phyloP scores from a whole-genome alignment of 1,139 yeast genomes.

The Arxiozyma slooffiae region DNA sequence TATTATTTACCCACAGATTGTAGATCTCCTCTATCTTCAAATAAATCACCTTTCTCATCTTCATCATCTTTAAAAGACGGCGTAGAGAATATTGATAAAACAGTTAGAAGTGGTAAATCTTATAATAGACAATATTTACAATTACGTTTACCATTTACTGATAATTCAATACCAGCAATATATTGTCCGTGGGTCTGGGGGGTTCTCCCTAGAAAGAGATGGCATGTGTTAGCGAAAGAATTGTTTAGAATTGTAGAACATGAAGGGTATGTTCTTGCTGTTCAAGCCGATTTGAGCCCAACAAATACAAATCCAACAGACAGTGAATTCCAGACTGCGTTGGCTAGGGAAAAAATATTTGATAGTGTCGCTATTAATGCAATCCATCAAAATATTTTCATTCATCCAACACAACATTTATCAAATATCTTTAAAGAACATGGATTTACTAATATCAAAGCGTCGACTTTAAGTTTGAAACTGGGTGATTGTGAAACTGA shows the following conservation, averaged over 20 bases:
- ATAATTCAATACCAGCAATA: slow-evolving; percentile 22
- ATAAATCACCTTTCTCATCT: neutral
- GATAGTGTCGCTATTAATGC: slow-evolving; percentile 23
- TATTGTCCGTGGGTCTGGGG: slow-evolving; percentile 27
- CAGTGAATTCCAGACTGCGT: slow-evolving; percentile 12
- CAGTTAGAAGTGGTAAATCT: slow-evolving; percentile 8
- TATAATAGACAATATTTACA: slow-evolving; percentile 19
- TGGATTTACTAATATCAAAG: slow-evolving; percentile 25
- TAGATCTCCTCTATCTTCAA: neutral
- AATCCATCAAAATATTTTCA: slow-evolving; percentile 22
- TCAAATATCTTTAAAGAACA: slow-evolving; percentile 20
- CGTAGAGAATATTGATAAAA: neutral
- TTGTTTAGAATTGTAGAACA: slow-evolving; percentile 22
- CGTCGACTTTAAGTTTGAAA: slow-evolving; percentile 21
- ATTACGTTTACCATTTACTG: slow-evolving; percentile 21
- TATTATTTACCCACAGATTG: slow-evolving; percentile 10
- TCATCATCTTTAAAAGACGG: neutral
- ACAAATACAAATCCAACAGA: slow-evolving; percentile 14
- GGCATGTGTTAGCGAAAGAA: slow-evolving; percentile 25
- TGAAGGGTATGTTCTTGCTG: slow-evolving; percentile 25
- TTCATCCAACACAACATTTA: slow-evolving; percentile 24
- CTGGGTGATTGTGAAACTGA: slow-evolving; percentile 24
- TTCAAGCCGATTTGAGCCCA: slow-evolving; percentile 19
- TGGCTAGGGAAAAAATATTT: slow-evolving; percentile 19
- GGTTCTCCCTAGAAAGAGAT: slow-evolving; percentile 18